Conservation (phyloP, 345 rosid species). For the Populus davidiana region DNA sequence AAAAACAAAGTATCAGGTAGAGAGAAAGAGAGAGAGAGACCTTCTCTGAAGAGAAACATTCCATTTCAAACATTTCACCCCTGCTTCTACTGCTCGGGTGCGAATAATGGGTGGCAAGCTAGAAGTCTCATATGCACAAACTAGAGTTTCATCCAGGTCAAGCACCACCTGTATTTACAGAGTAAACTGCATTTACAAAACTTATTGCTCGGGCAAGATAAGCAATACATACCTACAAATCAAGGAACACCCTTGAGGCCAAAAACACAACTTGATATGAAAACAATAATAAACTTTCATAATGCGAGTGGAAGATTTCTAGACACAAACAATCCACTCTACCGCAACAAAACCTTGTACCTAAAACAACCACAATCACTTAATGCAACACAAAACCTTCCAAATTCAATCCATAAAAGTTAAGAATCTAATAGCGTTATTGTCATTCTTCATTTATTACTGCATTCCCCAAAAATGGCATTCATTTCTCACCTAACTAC, state of each 20-base stretch:
- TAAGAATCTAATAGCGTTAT: background rate
- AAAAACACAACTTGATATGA: no score
- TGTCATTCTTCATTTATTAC: background rate
- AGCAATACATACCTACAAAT: no score
- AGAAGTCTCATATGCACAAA: slow-evolving; percentile 27
- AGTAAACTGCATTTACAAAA: background rate
- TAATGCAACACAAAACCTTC: background rate
- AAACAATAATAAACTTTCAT: background rate
- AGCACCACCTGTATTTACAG: slow-evolving; percentile 25
- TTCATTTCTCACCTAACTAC: background rate
- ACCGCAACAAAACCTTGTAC: background rate
- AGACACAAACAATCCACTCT: background rate
- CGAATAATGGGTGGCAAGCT: slow-evolving; percentile 23
- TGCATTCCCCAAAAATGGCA: background rate
- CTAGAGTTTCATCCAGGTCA: slow-evolving; percentile 32
- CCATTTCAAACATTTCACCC: slow-evolving; percentile 28
- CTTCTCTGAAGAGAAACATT: slow-evolving; percentile 23
- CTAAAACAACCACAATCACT: background rate
- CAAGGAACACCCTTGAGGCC: no score
- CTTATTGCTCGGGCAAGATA: no score
- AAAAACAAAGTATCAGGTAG: background rate
- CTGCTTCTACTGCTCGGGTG: slow-evolving; percentile 20
- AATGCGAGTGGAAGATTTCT: background rate
- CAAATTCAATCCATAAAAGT: background rate
- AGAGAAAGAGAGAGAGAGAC: background rate